Percentiles rank a stretch among this genome's conserved stretches.
phyloP scores from a whole-genome alignment of 1,139 yeast species.

The Saccharomycopsis hybrid region DNA sequence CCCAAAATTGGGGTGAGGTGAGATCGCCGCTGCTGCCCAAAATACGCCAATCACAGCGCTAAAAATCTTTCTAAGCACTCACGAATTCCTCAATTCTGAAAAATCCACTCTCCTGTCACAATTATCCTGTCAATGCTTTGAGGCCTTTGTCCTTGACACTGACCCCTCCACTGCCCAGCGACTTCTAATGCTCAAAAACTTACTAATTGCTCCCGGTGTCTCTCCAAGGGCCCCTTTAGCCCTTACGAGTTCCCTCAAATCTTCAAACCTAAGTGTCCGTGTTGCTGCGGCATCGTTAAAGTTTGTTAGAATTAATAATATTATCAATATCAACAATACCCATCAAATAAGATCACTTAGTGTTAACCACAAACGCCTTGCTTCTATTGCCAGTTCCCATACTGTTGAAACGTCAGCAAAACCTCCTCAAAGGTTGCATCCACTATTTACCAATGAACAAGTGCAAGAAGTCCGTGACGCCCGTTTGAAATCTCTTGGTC shows the following conservation, averaged over 20 bases:
- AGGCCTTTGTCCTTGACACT: too few relatives aligned
- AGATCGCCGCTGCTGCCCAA: too few relatives aligned
- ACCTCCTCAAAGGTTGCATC: neutral
- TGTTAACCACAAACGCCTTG: neutral
- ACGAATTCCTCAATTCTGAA: too few relatives aligned
- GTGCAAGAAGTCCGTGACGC: slow-evolving; percentile 49
- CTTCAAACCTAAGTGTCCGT: too few relatives aligned
- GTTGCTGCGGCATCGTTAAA: too few relatives aligned
- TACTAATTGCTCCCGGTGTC: neutral
- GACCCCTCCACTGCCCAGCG: neutral
- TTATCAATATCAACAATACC: neutral
- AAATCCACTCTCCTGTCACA: too few relatives aligned
- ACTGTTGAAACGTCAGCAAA: neutral
- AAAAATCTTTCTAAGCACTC: too few relatives aligned
- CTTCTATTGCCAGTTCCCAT: neutral
- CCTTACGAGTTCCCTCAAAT: neutral
- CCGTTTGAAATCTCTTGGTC: slow-evolving; percentile 53
- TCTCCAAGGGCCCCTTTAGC: neutral
- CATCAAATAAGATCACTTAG: neutral
- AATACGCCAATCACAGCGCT: too few relatives aligned
- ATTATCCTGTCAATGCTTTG: too few relatives aligned
- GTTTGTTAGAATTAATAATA: too few relatives aligned
- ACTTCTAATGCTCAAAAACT: neutral
- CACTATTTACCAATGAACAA: slow-evolving; percentile 46
- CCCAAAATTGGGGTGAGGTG: too few relatives aligned